Conservation (phyloP, 2,329 filamentous ascomycete species). For the Neurospora crassa region DNA sequence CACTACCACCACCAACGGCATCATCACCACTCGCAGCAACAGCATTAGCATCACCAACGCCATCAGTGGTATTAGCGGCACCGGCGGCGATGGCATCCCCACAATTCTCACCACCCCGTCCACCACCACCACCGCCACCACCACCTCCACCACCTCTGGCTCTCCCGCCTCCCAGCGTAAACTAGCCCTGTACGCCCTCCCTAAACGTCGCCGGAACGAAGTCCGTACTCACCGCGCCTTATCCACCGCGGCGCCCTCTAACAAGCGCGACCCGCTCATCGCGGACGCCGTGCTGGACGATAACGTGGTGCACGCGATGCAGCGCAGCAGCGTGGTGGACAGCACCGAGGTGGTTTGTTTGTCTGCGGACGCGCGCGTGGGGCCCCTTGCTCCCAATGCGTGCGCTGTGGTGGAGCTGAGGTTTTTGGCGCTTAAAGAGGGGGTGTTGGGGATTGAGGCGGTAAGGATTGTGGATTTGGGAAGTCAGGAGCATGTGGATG, state of each 20-base stretch:
- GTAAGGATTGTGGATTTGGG: constrained; percentile 64
- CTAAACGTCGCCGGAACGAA: constrained; percentile 52
- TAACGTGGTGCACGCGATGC: constrained; percentile 60
- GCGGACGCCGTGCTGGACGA: constrained; percentile 65
- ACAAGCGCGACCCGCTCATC: constrained; percentile 18
- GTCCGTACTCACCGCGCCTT: constrained; percentile 42
- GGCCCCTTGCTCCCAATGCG: constrained; percentile 60
- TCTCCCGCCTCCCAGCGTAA: constrained; percentile 42
- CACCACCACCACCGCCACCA: too few relatives aligned
- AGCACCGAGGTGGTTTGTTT: constrained; percentile 62
- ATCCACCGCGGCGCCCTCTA: constrained; percentile 34
- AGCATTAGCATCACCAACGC: not conserved
- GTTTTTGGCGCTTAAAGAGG: constrained; percentile 59
- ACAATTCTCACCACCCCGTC: not conserved
- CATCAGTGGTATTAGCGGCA: not conserved
- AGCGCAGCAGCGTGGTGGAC: constrained; percentile 54
- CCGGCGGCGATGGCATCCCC: not conserved
- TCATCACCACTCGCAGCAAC: not conserved
- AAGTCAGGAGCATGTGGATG: constrained; percentile 68
- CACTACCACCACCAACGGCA: not conserved
- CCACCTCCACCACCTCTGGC: not conserved
- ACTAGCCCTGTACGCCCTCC: constrained; percentile 59
- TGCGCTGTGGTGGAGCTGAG: constrained; percentile 66
- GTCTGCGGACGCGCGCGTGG: constrained; percentile 64
- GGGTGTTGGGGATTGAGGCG: constrained; percentile 61